Evolutionary conservation across 2,329 filamentous ascomycete species (phyloP), one percentile per base, ranked within the genome.

Genomic region (Verticillium nubilum): DNA sequence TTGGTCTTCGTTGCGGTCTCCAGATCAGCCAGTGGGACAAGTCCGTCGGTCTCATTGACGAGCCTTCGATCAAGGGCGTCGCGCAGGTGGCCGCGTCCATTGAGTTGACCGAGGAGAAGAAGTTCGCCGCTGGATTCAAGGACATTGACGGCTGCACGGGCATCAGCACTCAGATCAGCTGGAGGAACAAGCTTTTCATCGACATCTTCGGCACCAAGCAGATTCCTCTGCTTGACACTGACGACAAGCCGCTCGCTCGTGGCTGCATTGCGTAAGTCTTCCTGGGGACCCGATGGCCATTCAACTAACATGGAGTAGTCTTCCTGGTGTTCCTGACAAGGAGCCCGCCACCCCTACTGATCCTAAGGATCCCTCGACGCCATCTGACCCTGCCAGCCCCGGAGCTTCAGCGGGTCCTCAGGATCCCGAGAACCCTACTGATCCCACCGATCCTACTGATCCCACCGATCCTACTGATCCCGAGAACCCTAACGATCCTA

Each of bases 1-100:
- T 73, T 17, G 65, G 64, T 23, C 42, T 73, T 42, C 64, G 68
- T 31, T 66, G 62, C 52, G 66, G 66, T 28, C 29, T 69, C 29
- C 60, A 66, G 50, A 63, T 72, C 23, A 57, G 57, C 15, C 55
- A 52, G 3, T 69, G 63, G 54, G 61, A 67, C 5, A 63, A 61
- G 31, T 60, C 61, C 5, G 60, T 67, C 7, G 67, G 66, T 1
- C 33, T 71, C 2, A 55, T 68, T 19, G 66, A 69, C 42, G 67
- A 70, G 62, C 69, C 70, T 2, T 68, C 66, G 15, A 64, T 72
- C 63, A 69, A 63, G 53, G 66, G 59, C 7, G 52, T 55, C 1
- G 68, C 67, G 1, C 62, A 65, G 53, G 61, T 62, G 2, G 62
- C 66, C 3, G 67, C 56, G 0, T 62, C 62, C 2, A 61, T 65